A percentile compares a stretch with the other conserved stretches of the same genome.
phyloP scores from a whole-genome alignment of 805 yeast genomes.

The Zygosaccharomyces siamensis region DNA sequence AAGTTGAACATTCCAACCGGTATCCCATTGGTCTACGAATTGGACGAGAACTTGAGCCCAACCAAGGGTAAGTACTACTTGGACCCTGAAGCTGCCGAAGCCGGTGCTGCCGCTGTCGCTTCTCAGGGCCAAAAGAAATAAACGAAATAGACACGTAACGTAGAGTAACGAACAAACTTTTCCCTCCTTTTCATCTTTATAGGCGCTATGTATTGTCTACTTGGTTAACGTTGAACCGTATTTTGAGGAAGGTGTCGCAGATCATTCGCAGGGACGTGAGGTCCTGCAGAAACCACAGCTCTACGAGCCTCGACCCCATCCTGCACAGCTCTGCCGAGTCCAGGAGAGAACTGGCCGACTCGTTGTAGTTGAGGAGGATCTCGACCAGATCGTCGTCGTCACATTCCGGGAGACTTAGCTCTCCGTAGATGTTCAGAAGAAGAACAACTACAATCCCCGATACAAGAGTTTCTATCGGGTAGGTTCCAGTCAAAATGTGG shows the following conservation, averaged over 20 bases:
- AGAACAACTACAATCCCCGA: conserved; percentile 25
- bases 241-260: conserved; percentile 23
- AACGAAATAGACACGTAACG: conserved; percentile 3
- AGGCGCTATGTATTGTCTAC: conserved; percentile 11
- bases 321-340: conserved; percentile 26
- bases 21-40: conserved; percentile 95
- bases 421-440: conserved; percentile 19
- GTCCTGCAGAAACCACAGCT: conserved; percentile 22
- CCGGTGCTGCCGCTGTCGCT: conserved; percentile 99
- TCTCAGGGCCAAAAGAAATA: conserved; percentile 81
- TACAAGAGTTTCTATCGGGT: conserved; percentile 23
- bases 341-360: conserved; percentile 11
- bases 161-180: conserved; percentile 1
- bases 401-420: conserved; percentile 14
- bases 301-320: conserved; percentile 27
- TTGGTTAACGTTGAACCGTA: conserved; percentile 17
- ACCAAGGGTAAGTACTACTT: conserved; percentile 91
- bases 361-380: conserved; percentile 23
- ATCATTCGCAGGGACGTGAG: conserved; percentile 20
- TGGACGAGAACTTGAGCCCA: conserved; percentile 82
- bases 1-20: conserved; percentile 97
- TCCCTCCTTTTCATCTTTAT: neutral
- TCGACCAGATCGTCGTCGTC: conserved; percentile 32
- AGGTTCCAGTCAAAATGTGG: conserved; percentile 26
- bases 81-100: conserved; percentile 99